Base-by-base conservation (phyloP, 345 rosid genomes). In the Eutrema yunnanense region DNA sequence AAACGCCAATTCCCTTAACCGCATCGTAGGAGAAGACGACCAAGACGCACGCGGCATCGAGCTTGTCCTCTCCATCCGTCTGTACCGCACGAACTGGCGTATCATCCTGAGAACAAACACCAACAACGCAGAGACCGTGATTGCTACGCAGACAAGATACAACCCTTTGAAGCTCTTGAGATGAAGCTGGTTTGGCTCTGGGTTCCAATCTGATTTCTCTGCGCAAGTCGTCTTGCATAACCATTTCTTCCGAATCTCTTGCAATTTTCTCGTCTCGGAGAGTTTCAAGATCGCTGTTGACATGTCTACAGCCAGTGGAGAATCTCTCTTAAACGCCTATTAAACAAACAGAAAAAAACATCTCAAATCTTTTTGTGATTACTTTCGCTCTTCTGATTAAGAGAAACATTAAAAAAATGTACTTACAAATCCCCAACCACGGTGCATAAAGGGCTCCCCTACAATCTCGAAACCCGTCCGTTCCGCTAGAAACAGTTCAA, bases 381-480 rank as follows among this genome's bases (percentile, higher is more conserved):
- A 10, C 7, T 43, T 4, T 38, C 6, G 11, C 36, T 42, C 8
- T 32, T 30, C 42, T 58, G 44, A 59, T 51, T 6, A 67, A 42
- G 48, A 52, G 37, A 62, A 69, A 64, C 75, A 36, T 55, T 55
- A 14, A 7, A n/a, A 26, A 13, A 43, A 10, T 9, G 29, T 62
- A 86, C 98, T 89, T 85, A 94, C 98, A 37, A 94, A 94, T 78
- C 98, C 98, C 97, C 97, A 94, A 66, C 97, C 98, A 43, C 83
- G 82, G 65, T 65, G 85, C 68, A 90, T 91, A 79, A 94, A 94
- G 38, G 80, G 83, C 69, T 80, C 88, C 68, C 98, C 98, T 8
- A 89, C 73, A 53, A 89, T 88, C 56, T 90, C 90, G 65, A 86
- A 91, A 36, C 87, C 85, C 1, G 76, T 42, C 50, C 36, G 85